A percentile compares a stretch with the other conserved stretches of the same genome.
Evolutionary conservation across 2,329 filamentous ascomycete genomes (phyloP).

Genomic region (Arachnomyces sp.): DNA sequence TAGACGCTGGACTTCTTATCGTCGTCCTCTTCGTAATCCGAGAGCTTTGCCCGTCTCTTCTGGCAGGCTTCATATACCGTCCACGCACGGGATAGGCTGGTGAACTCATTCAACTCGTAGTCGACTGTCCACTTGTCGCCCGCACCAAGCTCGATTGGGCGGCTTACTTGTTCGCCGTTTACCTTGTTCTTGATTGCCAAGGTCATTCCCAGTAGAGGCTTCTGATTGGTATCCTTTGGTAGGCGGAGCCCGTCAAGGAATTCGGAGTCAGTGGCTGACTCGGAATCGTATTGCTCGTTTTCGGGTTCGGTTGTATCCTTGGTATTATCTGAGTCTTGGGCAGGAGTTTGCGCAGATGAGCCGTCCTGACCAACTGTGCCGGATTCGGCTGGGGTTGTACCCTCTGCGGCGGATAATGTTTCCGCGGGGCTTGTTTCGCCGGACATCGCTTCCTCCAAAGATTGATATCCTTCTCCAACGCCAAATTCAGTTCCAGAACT

Average conservation of each 20-base stretch:
- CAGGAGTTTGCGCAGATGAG: too few relatives aligned
- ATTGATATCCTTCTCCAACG: too few relatives aligned
- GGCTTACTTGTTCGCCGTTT: slow-evolving; percentile 54
- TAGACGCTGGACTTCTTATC: slow-evolving; percentile 26
- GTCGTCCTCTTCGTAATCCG: slow-evolving; percentile 31
- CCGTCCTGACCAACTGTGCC: too few relatives aligned
- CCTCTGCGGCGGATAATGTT: too few relatives aligned
- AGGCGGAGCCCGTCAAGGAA: slow-evolving; percentile 6
- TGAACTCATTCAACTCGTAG: slow-evolving; percentile 63
- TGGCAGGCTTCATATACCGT: slow-evolving; percentile 51
- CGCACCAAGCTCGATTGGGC: slow-evolving; percentile 45
- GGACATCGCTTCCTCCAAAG: too few relatives aligned
- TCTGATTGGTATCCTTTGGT: slow-evolving; percentile 8
- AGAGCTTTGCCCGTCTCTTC: slow-evolving; percentile 44
- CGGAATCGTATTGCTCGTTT: slow-evolving; percentile 10
- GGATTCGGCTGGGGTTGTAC: too few relatives aligned
- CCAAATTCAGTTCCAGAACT: too few relatives aligned
- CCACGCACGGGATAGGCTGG: slow-evolving; percentile 33
- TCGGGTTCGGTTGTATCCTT: slow-evolving; percentile 9
- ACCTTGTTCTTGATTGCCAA: slow-evolving; percentile 65
- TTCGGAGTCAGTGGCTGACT: slow-evolving; percentile 4
- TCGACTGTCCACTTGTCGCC: slow-evolving; percentile 62
- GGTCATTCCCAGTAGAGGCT: slow-evolving; percentile 56
- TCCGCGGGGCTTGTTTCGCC: too few relatives aligned
- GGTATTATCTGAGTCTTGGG: slow-evolving; percentile 7